Evolutionary conservation across 306 rosid species (phyloP), one percentile per base, ranked within the genome.

Genomic region (Rosa persica): DNA sequence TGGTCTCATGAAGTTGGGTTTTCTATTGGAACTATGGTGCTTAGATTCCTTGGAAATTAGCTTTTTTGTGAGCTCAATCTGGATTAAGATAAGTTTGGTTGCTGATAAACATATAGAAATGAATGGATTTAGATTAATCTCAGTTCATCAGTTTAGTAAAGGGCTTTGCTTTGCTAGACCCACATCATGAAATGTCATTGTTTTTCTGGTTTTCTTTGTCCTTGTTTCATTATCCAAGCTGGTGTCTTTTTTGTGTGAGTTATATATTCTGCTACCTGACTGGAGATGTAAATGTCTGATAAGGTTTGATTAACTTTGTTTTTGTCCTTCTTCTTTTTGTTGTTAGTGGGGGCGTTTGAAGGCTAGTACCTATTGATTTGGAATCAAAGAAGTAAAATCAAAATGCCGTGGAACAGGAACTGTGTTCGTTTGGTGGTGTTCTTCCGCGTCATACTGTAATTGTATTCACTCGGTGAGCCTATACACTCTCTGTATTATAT

Each of bases 391-490:
- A 69, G 67, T 80, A 72, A 80, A 19, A 76, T 83, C 93, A 92
- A 87, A 90, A 94, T 94, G 98, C 89, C 91, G 89, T 94, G 98
- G 98, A 88, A 79, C 80, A 85, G 93, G 60, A 92, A 88, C 65
- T 86, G 94, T 70, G 97, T 94, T 89, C 88, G 90, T 68, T 89
- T 92, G 91, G 97, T 90, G 88, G 97, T 90, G 81, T 94, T 94
- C 90, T 94, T 89, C 78, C 97, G 85, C 19, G 93, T 94, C 76
- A 94, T 94, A 82, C 93, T 92, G 97, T 94, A 92, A 87, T 81
- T 90, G 81, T 81, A 70, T 83, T 76, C 27, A 39, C 60, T 75
- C 39, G 94, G 97, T 94, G 83, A 88, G 92, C 17, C 27, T 44
- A 75, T 86, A 44, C 81, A 36, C 38, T 46, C 70, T 43, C 74